Conservation (phyloP, 805 yeast species). For the Candida easanensis region DNA sequence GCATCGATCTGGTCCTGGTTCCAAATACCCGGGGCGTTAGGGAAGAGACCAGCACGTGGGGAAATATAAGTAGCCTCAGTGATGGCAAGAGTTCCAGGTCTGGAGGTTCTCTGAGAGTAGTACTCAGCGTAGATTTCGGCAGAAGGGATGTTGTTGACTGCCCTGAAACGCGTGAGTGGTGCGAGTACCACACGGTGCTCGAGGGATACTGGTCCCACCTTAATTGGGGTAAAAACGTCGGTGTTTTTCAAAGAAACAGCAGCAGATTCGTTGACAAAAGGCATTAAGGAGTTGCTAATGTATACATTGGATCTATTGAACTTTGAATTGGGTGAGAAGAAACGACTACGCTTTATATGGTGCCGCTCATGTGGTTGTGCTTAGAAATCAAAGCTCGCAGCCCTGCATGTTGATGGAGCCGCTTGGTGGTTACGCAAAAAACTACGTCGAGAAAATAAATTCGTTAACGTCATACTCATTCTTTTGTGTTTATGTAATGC, state of each 20-base stretch:
- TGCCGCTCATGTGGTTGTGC: no score
- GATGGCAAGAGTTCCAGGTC: conserved; percentile 55
- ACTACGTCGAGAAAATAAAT: no score
- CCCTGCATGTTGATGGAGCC: no score
- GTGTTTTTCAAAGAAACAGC: neutral
- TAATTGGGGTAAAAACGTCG: conserved; percentile 35
- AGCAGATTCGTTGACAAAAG: no score
- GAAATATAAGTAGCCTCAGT: conserved; percentile 56
- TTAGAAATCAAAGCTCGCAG: no score
- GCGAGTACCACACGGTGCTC: conserved; percentile 42
- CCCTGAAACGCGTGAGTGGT: conserved; percentile 30
- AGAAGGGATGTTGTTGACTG: neutral
- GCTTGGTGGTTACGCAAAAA: no score
- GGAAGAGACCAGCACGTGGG: conserved; percentile 40
- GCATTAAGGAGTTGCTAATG: no score
- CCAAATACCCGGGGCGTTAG: conserved; percentile 47
- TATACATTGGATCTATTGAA: no score
- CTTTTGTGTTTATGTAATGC: no score
- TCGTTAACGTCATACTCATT: no score
- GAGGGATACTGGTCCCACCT: conserved; percentile 32
- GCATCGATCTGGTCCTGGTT: conserved; percentile 42
- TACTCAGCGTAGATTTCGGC: conserved; percentile 39
- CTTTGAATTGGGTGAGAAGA: no score
- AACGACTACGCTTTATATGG: no score
- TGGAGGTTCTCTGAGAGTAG: conserved; percentile 51